Base-by-base conservation (phyloP, 2,329 filamentous ascomycete genomes). In the Xylariaceae sp. region DNA sequence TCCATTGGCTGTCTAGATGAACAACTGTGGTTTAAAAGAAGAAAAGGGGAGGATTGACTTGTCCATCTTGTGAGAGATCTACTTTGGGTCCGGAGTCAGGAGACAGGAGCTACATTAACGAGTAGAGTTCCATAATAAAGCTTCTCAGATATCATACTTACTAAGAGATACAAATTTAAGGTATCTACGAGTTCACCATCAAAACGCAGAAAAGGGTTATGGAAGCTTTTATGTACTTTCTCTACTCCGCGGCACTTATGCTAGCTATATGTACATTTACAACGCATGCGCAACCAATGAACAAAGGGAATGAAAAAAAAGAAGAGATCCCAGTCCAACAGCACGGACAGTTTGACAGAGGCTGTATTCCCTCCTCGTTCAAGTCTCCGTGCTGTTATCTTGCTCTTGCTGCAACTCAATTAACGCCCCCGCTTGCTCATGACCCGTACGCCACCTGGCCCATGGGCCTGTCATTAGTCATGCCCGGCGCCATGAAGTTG, bases 401-500 rank as follows among this genome's bases (percentile, higher is more conserved):
- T 37, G 32, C 32, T 16, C 12, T 16, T 7, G 6, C 32, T 12
- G 32, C 44, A 53, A 43, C 29, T 56, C 32, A 46, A 41, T 29
- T 19, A 14, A 55, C 44, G 18, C 46, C 48, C 20, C 3, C 26
- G 12, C 45, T 42, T n/a, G 40, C 29, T 75, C 75, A 86, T 68
- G 72, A 77, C 53, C 83, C 83, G 65, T 86, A 86, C 57, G 81
- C 82, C 53, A 85, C 71, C 72, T 86, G 83, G 48, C 83, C 83
- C 78, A 83, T 79, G 3, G 83, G 83, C 74, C 77, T 82, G 66
- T 85, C 82, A 67, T 85, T 81, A 69, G 83, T 81, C 73, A 85
- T 81, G 52, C 89, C 89, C 20, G 88, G 81, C 51, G 89, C 89
- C 87, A 92, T 89, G 65, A 91, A 85, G 77, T 92, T 91, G 52